phyloP scores from a whole-genome alignment of 1,284 basidiomycete species.

The Hymenochaete sp. region DNA sequence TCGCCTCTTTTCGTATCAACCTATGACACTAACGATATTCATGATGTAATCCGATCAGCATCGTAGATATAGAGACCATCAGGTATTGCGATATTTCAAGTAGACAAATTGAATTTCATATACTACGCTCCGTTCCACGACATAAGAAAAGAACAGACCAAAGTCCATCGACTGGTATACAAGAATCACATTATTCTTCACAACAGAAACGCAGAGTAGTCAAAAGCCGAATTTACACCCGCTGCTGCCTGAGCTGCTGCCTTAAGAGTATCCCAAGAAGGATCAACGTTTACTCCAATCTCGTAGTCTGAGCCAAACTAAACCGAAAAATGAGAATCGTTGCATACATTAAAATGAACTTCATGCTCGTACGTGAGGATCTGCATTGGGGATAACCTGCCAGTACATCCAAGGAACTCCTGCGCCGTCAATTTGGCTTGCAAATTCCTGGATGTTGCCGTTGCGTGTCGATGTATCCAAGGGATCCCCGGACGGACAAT shows the following conservation, averaged over 20 bases:
- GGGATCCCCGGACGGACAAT: conserved; percentile 23
- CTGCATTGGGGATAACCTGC: conserved; percentile 21
- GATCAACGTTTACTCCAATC: conserved; percentile 15
- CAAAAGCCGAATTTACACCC: conserved; percentile 15
- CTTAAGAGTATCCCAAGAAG: conserved; percentile 19
- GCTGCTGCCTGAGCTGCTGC: conserved; percentile 15
- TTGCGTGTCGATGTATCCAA: conserved; percentile 24
- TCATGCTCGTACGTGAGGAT: conserved; percentile 17
- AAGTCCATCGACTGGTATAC: not conserved
- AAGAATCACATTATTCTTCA: not conserved
- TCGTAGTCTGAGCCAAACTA: conserved; percentile 18
- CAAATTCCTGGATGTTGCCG: conserved; percentile 27
- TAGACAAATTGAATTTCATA: too few relatives aligned
- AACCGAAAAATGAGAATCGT: not conserved
- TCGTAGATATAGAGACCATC: too few relatives aligned
- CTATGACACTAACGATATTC: too few relatives aligned
- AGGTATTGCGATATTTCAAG: too few relatives aligned
- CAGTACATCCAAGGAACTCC: conserved; percentile 27
- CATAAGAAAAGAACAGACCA: not conserved
- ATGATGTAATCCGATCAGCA: too few relatives aligned
- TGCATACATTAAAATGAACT: not conserved
- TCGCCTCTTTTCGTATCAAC: not conserved
- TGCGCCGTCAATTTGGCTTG: conserved; percentile 25
- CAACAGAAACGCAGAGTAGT: conserved; percentile 14
- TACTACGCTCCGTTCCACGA: too few relatives aligned